Conservation (phyloP, 495 filamentous ascomycete genomes). For the Penicillium lividum region DNA sequence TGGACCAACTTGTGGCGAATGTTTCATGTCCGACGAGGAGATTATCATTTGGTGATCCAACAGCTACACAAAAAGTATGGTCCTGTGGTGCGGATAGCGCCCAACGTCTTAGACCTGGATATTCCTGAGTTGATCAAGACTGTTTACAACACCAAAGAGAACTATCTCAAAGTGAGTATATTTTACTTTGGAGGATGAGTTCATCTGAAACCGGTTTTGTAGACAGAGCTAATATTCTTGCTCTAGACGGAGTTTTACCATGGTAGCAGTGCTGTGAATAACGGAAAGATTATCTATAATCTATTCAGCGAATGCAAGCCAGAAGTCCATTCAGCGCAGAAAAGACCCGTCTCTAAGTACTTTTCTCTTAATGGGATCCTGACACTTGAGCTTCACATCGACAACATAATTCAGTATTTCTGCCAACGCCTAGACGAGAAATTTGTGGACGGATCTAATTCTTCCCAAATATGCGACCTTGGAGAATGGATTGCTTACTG, state of each 20-base stretch:
- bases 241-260: slow-evolving; percentile 42
- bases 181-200: background rate
- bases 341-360: slow-evolving; percentile 38
- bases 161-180: slow-evolving; percentile 22
- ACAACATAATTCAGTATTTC: slow-evolving; percentile 32
- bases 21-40: slow-evolving; percentile 23
- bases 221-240: background rate
- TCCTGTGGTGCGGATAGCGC: slow-evolving; percentile 35
- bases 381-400: slow-evolving; percentile 34
- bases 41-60: slow-evolving; percentile 34
- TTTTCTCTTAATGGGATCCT: slow-evolving; percentile 33
- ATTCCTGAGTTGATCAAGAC: slow-evolving; percentile 29
- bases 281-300: slow-evolving; percentile 37
- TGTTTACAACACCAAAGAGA: slow-evolving; percentile 28
- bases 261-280: slow-evolving; percentile 33
- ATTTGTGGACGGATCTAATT: slow-evolving; percentile 26
- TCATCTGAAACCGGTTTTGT: background rate
- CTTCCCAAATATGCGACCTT: slow-evolving; percentile 26
- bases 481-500: slow-evolving; percentile 36
- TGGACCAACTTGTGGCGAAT: slow-evolving; percentile 44
- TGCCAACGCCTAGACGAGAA: slow-evolving; percentile 34
- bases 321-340: slow-evolving; percentile 30
- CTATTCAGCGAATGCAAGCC: slow-evolving; percentile 34
- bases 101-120: slow-evolving; percentile 32
- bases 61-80: slow-evolving; percentile 37